phyloP scores from a whole-genome alignment of 2,329 filamentous ascomycete species.

The Dothistroma septosporum region DNA sequence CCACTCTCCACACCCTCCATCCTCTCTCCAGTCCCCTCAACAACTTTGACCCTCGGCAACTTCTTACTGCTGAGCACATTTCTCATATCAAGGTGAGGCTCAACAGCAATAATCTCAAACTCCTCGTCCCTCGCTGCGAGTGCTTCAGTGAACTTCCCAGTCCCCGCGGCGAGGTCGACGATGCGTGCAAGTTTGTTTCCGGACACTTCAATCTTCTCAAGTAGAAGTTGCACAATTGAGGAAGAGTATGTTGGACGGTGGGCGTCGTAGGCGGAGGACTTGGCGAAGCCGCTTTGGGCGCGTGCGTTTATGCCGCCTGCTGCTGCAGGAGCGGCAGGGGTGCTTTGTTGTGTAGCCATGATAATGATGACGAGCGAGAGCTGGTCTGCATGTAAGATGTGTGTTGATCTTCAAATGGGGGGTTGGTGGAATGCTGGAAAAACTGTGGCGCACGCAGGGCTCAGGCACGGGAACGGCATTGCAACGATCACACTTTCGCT shows the following conservation, averaged over 20 bases:
- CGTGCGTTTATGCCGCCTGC: conserved; percentile 20
- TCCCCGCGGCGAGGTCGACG: conserved; percentile 64
- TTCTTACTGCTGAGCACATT: conserved; percentile 56
- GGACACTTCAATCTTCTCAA: conserved; percentile 53
- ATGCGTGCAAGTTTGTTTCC: conserved; percentile 45
- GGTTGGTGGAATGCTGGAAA: background rate
- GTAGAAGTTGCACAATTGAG: conserved; percentile 55
- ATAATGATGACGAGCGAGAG: background rate
- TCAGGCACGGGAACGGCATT: background rate
- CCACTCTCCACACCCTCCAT: conserved; percentile 53
- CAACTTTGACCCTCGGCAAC: conserved; percentile 52
- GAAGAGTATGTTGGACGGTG: conserved; percentile 64
- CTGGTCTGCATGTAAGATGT: background rate
- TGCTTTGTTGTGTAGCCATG: background rate
- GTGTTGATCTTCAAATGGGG: background rate
- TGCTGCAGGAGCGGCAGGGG: background rate
- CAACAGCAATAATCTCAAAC: conserved; percentile 59
- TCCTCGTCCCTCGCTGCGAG: conserved; percentile 57
- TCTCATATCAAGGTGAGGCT: conserved; percentile 66
- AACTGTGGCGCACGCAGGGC: background rate
- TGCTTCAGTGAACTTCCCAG: conserved; percentile 65
- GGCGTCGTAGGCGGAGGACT: conserved; percentile 62
- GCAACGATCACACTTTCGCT: background rate
- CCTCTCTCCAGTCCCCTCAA: conserved; percentile 55
- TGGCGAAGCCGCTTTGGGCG: conserved; percentile 55